Evolutionary conservation across 495 filamentous ascomycete species (phyloP), one percentile per base, ranked within the genome.

Genomic region (Hypoxylon perforatum): DNA sequence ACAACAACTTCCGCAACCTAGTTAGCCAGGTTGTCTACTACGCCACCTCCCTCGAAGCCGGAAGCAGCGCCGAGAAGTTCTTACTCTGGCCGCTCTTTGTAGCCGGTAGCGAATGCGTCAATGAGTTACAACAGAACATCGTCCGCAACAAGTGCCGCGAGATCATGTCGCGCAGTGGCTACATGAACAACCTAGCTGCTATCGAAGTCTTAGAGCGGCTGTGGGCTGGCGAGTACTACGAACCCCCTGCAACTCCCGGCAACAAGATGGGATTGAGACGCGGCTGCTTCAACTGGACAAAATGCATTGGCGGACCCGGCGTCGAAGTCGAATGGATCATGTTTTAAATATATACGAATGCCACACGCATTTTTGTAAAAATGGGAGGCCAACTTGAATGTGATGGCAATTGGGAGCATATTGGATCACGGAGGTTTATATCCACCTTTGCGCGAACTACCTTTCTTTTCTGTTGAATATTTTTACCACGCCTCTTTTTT

Each of bases 11-110:
- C 77, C 92, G 94, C 72, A 88, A 87, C 52, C 86, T 96, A 3
- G 92, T 97, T 38, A 86, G 85, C 57, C 87, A 90, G 55, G 89
- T 94, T 9, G 83, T 97, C 50, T 90, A 88, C 74, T 93, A 95
- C 75, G 89, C 96, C 36, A 87, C 87, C 12, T 87, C 87, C 50
- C 88, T 97, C 19, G 86, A 91, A 61, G 85, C 88, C 1, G 82
- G 82, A 47, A 83, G 81, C 65, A 80, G 76, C 61, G 83, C 86
- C 46, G 91, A 95, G 75, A 94, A 96, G 72, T 97, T 95, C 69
- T 80, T 98, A 21, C 87, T 98, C 1, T 98, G 94, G 94, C 94
- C 94, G 8, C 83, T 97, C 9, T 97, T 97, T 73, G 90, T 97
- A 49, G 90, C 88, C 0, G 94, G 94, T 25, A 92, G 91, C 19